These are phyloP conservation scores for Arthrinium phaeospermum DNA, from an alignment of 2,329 filamentous ascomycete species.

Conservation along the genomic window DNA sequence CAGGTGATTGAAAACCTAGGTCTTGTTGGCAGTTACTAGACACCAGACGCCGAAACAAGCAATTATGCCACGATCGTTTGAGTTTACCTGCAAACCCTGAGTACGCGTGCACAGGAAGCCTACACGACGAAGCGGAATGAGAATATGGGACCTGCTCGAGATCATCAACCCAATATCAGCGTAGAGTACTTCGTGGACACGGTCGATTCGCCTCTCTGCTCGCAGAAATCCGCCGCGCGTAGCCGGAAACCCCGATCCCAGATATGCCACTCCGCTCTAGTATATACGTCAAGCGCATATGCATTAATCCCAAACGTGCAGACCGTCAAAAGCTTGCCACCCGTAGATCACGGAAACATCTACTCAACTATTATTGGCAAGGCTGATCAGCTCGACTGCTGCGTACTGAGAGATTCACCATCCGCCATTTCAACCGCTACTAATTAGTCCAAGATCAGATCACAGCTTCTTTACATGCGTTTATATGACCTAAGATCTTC, in stretches of 20 bases:
- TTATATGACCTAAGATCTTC: constrained; percentile 11
- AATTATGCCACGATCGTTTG: too few species aligned
- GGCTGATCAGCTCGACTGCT: too few species aligned
- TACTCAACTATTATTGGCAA: not conserved
- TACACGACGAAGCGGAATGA: too few species aligned
- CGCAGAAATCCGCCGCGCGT: not conserved
- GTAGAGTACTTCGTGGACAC: not conserved
- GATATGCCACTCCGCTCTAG: not conserved
- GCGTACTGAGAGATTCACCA: not conserved
- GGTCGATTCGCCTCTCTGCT: not conserved
- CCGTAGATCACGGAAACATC: constrained; percentile 4
- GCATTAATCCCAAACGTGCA: not conserved
- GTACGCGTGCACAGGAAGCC: not conserved
- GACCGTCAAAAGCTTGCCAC: not conserved
- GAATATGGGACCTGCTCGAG: not conserved
- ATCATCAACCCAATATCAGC: not conserved
- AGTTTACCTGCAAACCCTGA: not conserved
- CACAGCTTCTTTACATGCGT: constrained; percentile 2
- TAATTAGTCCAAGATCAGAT: constrained; percentile 5
- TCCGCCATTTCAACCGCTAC: not conserved
- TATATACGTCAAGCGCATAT: constrained; percentile 4
- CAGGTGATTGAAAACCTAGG: too few species aligned
- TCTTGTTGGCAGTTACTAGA: too few species aligned
- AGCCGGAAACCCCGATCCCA: constrained; percentile 4
- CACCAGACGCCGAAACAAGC: too few species aligned